Evolutionary conservation across 352 stramenopile genomes (phyloP).

Genomic region (Albugo laibachii): DNA sequence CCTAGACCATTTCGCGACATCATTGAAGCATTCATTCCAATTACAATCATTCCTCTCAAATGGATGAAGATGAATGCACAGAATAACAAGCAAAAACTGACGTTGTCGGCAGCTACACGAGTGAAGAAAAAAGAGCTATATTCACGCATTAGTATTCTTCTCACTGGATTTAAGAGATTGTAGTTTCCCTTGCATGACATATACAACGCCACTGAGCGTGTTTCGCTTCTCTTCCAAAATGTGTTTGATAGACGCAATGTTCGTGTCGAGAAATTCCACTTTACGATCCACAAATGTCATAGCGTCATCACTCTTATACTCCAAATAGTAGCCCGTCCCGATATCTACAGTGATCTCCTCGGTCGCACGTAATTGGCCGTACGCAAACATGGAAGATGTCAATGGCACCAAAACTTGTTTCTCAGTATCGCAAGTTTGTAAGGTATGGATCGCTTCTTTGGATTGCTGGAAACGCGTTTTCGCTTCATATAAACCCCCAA

Average conservation of each 20-base stretch:
- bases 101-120: background rate
- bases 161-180: conserved; percentile 7
- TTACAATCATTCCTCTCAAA: too few relatives aligned
- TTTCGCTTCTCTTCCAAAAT: conserved; percentile 64
- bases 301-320: conserved; percentile 80
- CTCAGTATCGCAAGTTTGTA: conserved; percentile 31
- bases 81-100: too few relatives aligned
- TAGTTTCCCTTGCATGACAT: conserved; percentile 75
- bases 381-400: conserved; percentile 89
- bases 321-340: conserved; percentile 89
- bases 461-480: conserved; percentile 64
- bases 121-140: background rate
- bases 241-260: conserved; percentile 84
- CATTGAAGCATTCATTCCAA: too few relatives aligned
- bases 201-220: conserved; percentile 61
- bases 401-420: conserved; percentile 87
- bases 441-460: conserved; percentile 40
- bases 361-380: conserved; percentile 70
- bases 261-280: conserved; percentile 81
- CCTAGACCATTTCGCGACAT: background rate
- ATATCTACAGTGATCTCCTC: conserved; percentile 85
- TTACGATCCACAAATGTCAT: conserved; percentile 85
- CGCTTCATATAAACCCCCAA: conserved; percentile 46
- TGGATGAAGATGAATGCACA: too few relatives aligned
- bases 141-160: background rate